Evolutionary conservation across 371 early-diverging fungal genomes (phyloP).

Genomic region (Rhizopus stolonifer): DNA sequence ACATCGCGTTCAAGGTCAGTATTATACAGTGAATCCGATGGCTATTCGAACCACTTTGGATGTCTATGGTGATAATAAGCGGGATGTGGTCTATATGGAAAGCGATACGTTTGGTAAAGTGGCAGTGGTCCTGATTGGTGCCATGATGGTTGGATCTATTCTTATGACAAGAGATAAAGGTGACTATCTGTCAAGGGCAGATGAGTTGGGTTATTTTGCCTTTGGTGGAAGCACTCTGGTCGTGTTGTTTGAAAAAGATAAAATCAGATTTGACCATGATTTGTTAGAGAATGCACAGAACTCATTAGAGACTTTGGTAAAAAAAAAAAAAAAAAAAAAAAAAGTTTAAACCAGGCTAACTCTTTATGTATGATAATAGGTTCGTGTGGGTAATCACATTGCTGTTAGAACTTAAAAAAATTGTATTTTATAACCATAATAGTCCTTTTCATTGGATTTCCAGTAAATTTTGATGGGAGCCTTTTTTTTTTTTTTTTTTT

Average conservation of each 20-base stretch:
- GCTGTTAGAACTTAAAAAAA: conserved; percentile 11
- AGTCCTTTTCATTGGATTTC: too few species aligned
- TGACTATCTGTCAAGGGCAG: conserved; percentile 58
- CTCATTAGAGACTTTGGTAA: conserved; percentile 57
- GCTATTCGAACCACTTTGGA: conserved; percentile 76
- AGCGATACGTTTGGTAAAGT: conserved; percentile 72
- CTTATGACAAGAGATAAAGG: conserved; percentile 61
- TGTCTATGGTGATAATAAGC: conserved; percentile 85
- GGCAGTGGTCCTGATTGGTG: conserved; percentile 76
- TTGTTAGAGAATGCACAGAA: conserved; percentile 58
- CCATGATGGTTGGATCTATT: conserved; percentile 92
- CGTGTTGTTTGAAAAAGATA: conserved; percentile 65
- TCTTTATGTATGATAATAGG: conserved; percentile 4
- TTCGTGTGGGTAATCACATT: conserved; percentile 29
- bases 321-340: not conserved
- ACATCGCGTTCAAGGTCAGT: conserved; percentile 65
- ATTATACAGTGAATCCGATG: conserved; percentile 89
- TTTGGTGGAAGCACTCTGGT: conserved; percentile 83
- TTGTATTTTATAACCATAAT: not conserved
- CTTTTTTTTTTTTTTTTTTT: too few species aligned
- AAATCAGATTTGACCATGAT: conserved; percentile 68
- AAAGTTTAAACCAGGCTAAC: not conserved
- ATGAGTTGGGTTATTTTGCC: conserved; percentile 84
- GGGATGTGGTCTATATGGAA: conserved; percentile 70
- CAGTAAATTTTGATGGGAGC: too few species aligned